Percentiles rank a stretch among this genome's conserved stretches.
Conservation (phyloP, 1,284 basidiomycete species). For the Sporisorium graminicola region DNA sequence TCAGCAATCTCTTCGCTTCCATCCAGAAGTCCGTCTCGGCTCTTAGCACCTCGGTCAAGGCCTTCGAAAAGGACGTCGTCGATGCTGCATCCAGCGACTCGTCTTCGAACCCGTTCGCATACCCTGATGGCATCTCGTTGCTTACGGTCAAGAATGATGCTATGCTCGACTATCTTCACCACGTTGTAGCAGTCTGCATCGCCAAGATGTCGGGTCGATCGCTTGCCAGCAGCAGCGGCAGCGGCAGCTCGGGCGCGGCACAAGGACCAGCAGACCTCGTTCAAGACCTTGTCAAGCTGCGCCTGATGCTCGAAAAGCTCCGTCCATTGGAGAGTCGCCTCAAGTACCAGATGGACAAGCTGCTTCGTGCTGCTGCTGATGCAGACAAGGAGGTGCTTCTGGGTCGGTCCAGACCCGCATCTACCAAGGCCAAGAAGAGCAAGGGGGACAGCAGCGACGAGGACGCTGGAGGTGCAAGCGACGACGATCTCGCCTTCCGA, state of each 20-base stretch:
- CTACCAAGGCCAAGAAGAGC: constrained; percentile 14
- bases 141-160: constrained; percentile 88
- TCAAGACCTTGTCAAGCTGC: constrained; percentile 51
- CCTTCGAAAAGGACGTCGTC: constrained; percentile 33
- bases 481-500: constrained; percentile 85
- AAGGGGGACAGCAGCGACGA: constrained; percentile 73
- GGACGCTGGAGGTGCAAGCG: constrained; percentile 73
- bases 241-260: background rate
- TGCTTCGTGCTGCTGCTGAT: constrained; percentile 56
- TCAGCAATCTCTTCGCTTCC: constrained; percentile 26
- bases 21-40: constrained; percentile 35
- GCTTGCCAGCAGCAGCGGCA: constrained; percentile 24
- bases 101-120: constrained; percentile 35
- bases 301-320: constrained; percentile 71
- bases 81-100: constrained; percentile 18
- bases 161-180: constrained; percentile 88
- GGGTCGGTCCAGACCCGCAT: constrained; percentile 26
- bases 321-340: constrained; percentile 82
- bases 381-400: constrained; percentile 40
- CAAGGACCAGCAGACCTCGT: constrained; percentile 44
- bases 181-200: constrained; percentile 76
- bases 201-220: constrained; percentile 54
- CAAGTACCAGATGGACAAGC: constrained; percentile 95
- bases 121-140: constrained; percentile 83
- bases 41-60: constrained; percentile 36